A percentile compares a stretch with the other conserved stretches of the same genome.
Conservation (phyloP, 176 grass and related monocot species). For the Otatea glauca region DNA sequence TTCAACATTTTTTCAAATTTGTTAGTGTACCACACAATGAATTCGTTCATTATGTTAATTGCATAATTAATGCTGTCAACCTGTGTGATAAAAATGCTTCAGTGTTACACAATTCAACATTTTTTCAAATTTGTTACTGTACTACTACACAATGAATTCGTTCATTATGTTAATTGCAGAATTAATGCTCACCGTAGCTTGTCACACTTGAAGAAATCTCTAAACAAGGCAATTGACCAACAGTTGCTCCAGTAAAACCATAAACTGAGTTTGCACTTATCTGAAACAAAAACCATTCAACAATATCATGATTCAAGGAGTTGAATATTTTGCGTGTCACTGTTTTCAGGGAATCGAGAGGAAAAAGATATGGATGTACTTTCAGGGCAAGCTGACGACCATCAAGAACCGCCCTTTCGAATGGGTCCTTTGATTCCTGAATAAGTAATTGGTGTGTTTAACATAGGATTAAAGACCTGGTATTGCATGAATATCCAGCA, state of each 20-base stretch:
- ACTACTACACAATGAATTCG: constrained; percentile 22
- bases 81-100: constrained; percentile 55
- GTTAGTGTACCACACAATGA: constrained; percentile 16
- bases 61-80: constrained; percentile 53
- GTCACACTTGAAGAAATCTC: constrained; percentile 99
- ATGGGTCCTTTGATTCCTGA: constrained; percentile 97
- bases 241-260: constrained; percentile 96
- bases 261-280: constrained; percentile 98
- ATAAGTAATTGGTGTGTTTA: constrained; percentile 36
- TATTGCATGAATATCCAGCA: constrained; percentile 37
- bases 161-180: constrained; percentile 26
- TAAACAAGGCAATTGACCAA: constrained; percentile 96
- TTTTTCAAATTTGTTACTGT: constrained; percentile 18
- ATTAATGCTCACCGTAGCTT: constrained; percentile 75
- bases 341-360: constrained; percentile 11
- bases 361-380: constrained; percentile 56
- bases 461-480: constrained; percentile 37
- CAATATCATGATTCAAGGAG: constrained; percentile 35
- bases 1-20: constrained; percentile 17
- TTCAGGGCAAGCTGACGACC: constrained; percentile 93
- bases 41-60: constrained; percentile 24
- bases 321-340: background rate
- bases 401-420: constrained; percentile 95
- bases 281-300: constrained; percentile 52
- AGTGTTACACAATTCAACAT: constrained; percentile 28